Evolutionary conservation across 2,329 filamentous ascomycete genomes (phyloP).

Genomic region (Sordariomycetes sp.): DNA sequence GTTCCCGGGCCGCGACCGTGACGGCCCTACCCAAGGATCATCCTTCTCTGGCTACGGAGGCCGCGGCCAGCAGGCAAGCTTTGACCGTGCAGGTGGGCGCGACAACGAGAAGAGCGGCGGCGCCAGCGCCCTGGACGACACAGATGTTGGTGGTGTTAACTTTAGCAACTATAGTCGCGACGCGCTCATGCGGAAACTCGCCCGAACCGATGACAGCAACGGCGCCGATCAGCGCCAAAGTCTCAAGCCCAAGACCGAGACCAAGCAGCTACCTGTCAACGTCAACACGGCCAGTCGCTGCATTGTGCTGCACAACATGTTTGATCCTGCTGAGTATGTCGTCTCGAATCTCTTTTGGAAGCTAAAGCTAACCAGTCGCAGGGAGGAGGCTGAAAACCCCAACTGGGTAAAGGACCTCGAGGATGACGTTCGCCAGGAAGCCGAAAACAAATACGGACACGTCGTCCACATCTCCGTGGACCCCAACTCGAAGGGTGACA

Average conservation of each 20-base stretch:
- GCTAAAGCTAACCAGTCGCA: too few relatives aligned
- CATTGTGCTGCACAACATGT: slow-evolving; percentile 92
- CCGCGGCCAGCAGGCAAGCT: slow-evolving; percentile 63
- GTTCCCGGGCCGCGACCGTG: slow-evolving; percentile 72
- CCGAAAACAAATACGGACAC: slow-evolving; percentile 89
- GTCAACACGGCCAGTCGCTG: slow-evolving; percentile 91
- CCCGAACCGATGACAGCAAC: slow-evolving; percentile 79
- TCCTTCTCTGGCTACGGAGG: slow-evolving; percentile 86
- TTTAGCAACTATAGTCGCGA: slow-evolving; percentile 99
- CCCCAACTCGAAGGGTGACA: slow-evolving; percentile 87
- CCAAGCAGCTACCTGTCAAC: slow-evolving; percentile 70
- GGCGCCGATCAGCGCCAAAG: slow-evolving; percentile 62
- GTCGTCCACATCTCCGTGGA: slow-evolving; percentile 96
- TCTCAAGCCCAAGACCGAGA: slow-evolving; percentile 69
- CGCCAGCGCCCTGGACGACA: slow-evolving; percentile 92
- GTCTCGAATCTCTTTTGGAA: too few relatives aligned
- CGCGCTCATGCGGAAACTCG: slow-evolving; percentile 96
- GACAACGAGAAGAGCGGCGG: slow-evolving; percentile 86
- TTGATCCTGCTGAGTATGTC: slow-evolving; percentile 82
- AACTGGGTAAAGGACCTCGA: slow-evolving; percentile 89
- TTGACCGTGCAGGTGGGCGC: slow-evolving; percentile 82
- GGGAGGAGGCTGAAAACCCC: slow-evolving; percentile 80
- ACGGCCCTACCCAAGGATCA: slow-evolving; percentile 60
- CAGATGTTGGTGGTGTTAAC: slow-evolving; percentile 95
- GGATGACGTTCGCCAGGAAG: slow-evolving; percentile 86